Conservation (phyloP, 2,329 filamentous ascomycete species). For the Chaetomiaceae sp. region DNA sequence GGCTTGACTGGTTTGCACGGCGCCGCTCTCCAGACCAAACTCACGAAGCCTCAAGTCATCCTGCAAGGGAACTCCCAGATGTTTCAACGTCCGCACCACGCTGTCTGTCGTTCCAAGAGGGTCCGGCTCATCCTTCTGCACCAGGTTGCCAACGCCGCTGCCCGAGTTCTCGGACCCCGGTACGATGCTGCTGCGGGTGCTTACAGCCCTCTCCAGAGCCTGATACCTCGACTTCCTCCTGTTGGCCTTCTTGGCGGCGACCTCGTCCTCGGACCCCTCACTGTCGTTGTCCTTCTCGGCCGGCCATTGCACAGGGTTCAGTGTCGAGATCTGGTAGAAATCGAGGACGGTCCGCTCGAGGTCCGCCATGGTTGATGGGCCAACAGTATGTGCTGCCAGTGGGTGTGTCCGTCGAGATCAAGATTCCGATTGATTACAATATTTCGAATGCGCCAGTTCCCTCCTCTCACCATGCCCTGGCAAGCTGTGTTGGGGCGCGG, state of each 20-base stretch:
- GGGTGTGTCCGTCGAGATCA: too few species aligned
- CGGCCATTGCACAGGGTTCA: conserved; percentile 83
- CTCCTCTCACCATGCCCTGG: neutral
- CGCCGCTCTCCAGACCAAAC: conserved; percentile 31
- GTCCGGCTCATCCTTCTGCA: conserved; percentile 89
- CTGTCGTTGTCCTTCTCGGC: conserved; percentile 71
- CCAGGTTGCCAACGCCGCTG: conserved; percentile 65
- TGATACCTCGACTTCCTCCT: conserved; percentile 76
- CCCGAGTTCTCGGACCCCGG: conserved; percentile 64
- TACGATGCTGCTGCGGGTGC: conserved; percentile 61
- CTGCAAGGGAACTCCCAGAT: conserved; percentile 73
- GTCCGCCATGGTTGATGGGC: conserved; percentile 52
- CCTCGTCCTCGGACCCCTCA: conserved; percentile 60
- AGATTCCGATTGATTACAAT: too few species aligned
- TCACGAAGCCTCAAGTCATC: conserved; percentile 74
- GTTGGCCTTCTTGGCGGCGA: conserved; percentile 45
- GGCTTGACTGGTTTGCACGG: neutral
- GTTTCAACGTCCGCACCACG: conserved; percentile 74
- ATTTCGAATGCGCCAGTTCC: neutral
- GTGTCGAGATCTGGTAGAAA: conserved; percentile 79
- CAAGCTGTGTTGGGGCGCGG: neutral
- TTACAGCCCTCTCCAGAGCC: conserved; percentile 71
- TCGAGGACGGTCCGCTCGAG: conserved; percentile 74
- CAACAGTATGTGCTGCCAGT: neutral
- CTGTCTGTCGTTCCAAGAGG: conserved; percentile 84